Conservation (phyloP, 305 asterid genomes). For the Fraxinus sp. region DNA sequence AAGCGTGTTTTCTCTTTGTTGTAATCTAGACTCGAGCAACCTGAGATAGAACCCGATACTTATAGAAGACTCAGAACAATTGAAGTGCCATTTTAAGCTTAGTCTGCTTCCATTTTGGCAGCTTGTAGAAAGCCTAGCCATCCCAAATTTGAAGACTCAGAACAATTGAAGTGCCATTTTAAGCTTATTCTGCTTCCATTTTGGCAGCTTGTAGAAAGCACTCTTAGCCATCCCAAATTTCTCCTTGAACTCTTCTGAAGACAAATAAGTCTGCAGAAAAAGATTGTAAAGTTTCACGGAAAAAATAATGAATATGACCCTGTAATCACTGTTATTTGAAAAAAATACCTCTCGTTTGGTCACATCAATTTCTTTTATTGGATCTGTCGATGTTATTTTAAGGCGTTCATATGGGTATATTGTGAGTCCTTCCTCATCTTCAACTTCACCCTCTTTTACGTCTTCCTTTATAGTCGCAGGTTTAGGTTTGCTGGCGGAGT, state of each 20-base stretch:
- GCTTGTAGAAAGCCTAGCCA: constrained; percentile 77
- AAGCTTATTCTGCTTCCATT: constrained; percentile 97
- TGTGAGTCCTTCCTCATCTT: constrained; percentile 77
- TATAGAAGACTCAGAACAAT: constrained; percentile 54
- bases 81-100: constrained; percentile 77
- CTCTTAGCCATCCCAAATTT: constrained; percentile 77
- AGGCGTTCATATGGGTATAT: constrained; percentile 77
- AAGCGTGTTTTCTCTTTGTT: constrained; percentile 24
- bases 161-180: constrained; percentile 76
- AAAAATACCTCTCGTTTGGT: constrained; percentile 87
- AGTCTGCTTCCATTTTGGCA: constrained; percentile 98
- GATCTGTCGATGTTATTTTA: constrained; percentile 56
- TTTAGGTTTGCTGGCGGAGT: constrained; percentile 44
- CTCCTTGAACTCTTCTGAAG: constrained; percentile 76
- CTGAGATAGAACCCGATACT: constrained; percentile 24
- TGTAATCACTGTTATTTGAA: background rate
- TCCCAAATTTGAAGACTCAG: constrained; percentile 65
- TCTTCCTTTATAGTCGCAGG: constrained; percentile 90
- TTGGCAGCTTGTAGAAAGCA: constrained; percentile 83
- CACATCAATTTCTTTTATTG: constrained; percentile 67
- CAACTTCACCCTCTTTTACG: constrained; percentile 72
- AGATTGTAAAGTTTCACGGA: background rate
- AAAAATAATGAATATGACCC: background rate
- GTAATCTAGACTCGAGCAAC: constrained; percentile 30
- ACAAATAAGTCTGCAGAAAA: constrained; percentile 73